Evolutionary conservation across 306 rosid genomes (phyloP).

Genomic region (Carpinus fangiana): DNA sequence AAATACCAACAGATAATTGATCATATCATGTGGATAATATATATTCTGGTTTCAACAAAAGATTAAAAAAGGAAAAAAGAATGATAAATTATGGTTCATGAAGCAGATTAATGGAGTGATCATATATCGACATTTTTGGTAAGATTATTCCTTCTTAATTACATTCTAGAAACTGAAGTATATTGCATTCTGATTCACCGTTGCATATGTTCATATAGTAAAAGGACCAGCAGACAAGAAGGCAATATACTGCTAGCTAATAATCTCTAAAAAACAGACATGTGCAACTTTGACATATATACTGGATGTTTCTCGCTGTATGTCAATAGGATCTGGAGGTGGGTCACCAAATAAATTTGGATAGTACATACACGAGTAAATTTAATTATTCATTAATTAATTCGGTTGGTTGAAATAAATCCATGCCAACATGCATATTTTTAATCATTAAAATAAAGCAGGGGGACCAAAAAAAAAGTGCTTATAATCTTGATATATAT

Average conservation of each 20-base stretch:
- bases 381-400: not conserved
- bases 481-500: not conserved
- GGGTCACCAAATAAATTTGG: constrained; percentile 1
- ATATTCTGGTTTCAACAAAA: too few species aligned
- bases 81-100: not conserved
- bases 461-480: too few species aligned
- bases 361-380: not conserved
- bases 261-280: not conserved
- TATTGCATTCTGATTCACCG: not conserved
- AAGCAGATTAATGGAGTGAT: not conserved
- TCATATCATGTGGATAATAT: too few species aligned
- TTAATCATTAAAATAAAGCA: not conserved
- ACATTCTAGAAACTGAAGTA: not conserved
- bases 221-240: constrained; percentile 4
- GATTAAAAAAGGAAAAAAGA: not conserved
- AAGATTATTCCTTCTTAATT: not conserved
- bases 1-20: too few species aligned
- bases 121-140: not conserved
- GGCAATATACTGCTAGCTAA: not conserved
- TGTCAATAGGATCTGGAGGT: not conserved
- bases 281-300: constrained; percentile 5
- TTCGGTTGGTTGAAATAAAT: not conserved
- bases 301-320: not conserved
- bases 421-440: not conserved
- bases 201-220: not conserved